phyloP scores from a whole-genome alignment of 768 basidiomycete species.

The Brasilioporus rufonigricans region DNA sequence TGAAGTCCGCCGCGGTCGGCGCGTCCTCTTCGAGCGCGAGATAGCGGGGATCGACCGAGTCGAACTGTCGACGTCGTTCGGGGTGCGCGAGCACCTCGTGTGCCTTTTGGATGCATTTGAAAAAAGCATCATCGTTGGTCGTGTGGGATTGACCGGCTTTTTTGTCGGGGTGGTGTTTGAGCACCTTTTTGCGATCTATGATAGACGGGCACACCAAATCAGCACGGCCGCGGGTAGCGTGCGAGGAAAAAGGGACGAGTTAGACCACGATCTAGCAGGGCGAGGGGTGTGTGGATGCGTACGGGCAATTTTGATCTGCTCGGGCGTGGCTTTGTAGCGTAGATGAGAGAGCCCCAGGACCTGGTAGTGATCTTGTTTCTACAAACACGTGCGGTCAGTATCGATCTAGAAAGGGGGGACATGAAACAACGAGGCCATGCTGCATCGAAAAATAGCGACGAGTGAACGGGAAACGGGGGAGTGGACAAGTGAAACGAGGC shows the following conservation, averaged over 20 bases:
- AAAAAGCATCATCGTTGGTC: constrained; percentile 96
- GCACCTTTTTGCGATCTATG: constrained; percentile 95
- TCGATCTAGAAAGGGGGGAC: neutral
- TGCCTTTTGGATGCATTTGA: constrained; percentile 99
- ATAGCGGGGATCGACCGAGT: constrained; percentile 87
- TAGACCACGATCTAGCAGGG: constrained; percentile 13
- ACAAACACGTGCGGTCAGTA: constrained; percentile 9
- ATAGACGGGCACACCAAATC: neutral
- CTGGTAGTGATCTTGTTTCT: constrained; percentile 99
- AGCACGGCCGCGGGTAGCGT: neutral
- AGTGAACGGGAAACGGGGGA: too few relatives aligned
- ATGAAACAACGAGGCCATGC: neutral
- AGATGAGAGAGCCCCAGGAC: constrained; percentile 93
- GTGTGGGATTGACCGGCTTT: constrained; percentile 76
- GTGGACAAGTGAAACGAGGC: too few relatives aligned
- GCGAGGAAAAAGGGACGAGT: neutral
- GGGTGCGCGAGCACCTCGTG: constrained; percentile 86
- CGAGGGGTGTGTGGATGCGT: constrained; percentile 35
- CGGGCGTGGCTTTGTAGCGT: constrained; percentile 80
- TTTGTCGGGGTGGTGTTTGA: constrained; percentile 98
- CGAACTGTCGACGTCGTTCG: constrained; percentile 91
- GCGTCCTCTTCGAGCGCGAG: constrained; percentile 73
- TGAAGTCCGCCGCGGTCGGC: constrained; percentile 63
- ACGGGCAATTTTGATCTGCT: constrained; percentile 97
- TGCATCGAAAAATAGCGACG: neutral